Conservation (phyloP, 805 yeast genomes). For the Metschnikowia cerradonensis region DNA sequence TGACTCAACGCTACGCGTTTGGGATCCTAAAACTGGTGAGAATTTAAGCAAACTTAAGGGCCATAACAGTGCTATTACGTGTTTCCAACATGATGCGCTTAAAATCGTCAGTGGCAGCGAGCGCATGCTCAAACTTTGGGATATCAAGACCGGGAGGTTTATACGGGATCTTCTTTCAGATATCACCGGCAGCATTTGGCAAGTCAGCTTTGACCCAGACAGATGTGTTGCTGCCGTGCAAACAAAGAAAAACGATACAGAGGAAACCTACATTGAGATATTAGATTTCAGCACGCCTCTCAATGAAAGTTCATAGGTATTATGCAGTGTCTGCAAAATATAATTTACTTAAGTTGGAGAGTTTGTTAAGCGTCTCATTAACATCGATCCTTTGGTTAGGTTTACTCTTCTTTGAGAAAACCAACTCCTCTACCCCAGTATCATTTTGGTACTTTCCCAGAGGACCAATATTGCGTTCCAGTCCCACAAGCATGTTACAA, state of each 20-base stretch:
- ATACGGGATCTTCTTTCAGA: slow-evolving; percentile 70
- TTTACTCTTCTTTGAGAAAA: slow-evolving; percentile 10
- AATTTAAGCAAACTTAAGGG: slow-evolving; percentile 71
- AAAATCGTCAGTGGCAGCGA: slow-evolving; percentile 87
- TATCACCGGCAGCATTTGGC: slow-evolving; percentile 88
- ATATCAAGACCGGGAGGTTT: slow-evolving; percentile 70
- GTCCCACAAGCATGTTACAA: slow-evolving; percentile 18
- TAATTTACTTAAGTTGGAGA: slow-evolving; percentile 33
- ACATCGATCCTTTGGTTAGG: slow-evolving; percentile 26
- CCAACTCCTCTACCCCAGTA: slow-evolving; percentile 14
- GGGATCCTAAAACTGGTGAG: slow-evolving; percentile 81
- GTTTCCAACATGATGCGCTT: slow-evolving; percentile 85
- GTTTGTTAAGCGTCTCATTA: slow-evolving; percentile 29
- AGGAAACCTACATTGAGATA: slow-evolving; percentile 73
- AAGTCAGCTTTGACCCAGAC: slow-evolving; percentile 78
- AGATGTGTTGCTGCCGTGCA: slow-evolving; percentile 92
- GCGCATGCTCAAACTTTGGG: slow-evolving; percentile 83
- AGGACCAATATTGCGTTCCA: slow-evolving; percentile 23
- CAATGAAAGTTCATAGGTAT: slow-evolving; percentile 2
- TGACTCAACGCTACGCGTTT: slow-evolving; percentile 83
- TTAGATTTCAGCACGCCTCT: slow-evolving; percentile 60
- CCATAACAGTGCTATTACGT: slow-evolving; percentile 83
- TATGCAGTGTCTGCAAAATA: slow-evolving; percentile 22
- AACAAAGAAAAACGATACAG: slow-evolving; percentile 42
- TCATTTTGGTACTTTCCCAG: slow-evolving; percentile 22